These are phyloP conservation scores for Phaseolus coccineus DNA, from an alignment of 331 rosid genomes.

Conservation along the genomic window DNA sequence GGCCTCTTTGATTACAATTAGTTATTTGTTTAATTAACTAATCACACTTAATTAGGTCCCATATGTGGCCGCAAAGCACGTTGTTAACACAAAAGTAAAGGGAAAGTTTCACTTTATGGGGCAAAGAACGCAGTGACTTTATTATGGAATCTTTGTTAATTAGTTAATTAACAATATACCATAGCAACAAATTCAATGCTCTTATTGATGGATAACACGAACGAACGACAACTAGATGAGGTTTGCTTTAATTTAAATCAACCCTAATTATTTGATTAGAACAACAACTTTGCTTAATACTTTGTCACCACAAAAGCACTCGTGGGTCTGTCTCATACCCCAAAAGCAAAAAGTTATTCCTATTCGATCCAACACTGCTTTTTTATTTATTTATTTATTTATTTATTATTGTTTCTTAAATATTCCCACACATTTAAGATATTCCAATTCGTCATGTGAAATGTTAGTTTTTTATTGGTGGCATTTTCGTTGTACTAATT, in stretches of 20 bases:
- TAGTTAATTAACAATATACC: slow-evolving; percentile 32
- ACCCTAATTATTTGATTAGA: slow-evolving; percentile 33
- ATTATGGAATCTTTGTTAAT: slow-evolving; percentile 43
- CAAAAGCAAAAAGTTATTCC: slow-evolving; percentile 47
- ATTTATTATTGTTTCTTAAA: neutral
- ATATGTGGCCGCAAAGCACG: slow-evolving; percentile 64
- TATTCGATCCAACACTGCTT: slow-evolving; percentile 32
- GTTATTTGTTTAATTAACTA: slow-evolving; percentile 20
- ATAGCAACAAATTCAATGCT: slow-evolving; percentile 36
- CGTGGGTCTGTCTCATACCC: slow-evolving; percentile 51
- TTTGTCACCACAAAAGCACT: slow-evolving; percentile 55
- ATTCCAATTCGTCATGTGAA: neutral
- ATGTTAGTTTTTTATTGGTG: neutral
- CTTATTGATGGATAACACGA: slow-evolving; percentile 22
- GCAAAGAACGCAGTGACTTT: slow-evolving; percentile 51
- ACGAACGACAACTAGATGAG: slow-evolving; percentile 37
- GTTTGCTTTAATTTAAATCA: slow-evolving; percentile 43
- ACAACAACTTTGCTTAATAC: slow-evolving; percentile 47
- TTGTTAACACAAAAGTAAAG: slow-evolving; percentile 42
- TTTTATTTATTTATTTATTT: neutral
- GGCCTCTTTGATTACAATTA: slow-evolving; percentile 32
- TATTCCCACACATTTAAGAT: slow-evolving; percentile 40
- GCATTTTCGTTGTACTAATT: slow-evolving; percentile 28
- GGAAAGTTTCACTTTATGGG: slow-evolving; percentile 47
- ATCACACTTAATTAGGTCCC: slow-evolving; percentile 36